phyloP scores from a whole-genome alignment of 495 filamentous ascomycete species.

The Penicillium coffeae region DNA sequence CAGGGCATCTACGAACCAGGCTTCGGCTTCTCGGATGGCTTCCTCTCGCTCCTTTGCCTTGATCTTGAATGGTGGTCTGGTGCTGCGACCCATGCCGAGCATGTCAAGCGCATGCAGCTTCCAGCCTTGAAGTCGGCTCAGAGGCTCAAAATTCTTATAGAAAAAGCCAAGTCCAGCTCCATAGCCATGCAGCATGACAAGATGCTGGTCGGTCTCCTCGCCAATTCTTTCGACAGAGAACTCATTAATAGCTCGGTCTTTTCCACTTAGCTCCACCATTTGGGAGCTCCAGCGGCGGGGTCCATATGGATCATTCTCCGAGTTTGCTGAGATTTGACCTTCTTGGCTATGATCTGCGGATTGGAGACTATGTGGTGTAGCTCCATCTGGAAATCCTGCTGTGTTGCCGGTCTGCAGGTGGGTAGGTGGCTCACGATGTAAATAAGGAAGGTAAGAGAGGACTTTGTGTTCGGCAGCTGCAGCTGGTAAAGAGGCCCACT shows the following conservation, averaged over 20 bases:
- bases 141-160: conserved; percentile 92
- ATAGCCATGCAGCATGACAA: conserved; percentile 98
- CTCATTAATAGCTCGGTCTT: conserved; percentile 85
- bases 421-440: conserved; percentile 68
- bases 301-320: conserved; percentile 74
- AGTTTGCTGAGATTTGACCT: conserved; percentile 38
- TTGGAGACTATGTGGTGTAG: conserved; percentile 37
- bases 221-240: conserved; percentile 82
- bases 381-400: conserved; percentile 33
- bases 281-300: conserved; percentile 81
- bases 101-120: conserved; percentile 88
- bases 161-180: conserved; percentile 95
- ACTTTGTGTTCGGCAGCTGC: conserved; percentile 88
- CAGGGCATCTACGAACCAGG: conserved; percentile 92
- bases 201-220: conserved; percentile 70
- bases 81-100: conserved; percentile 90
- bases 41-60: conserved; percentile 74
- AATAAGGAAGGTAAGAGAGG: conserved; percentile 79
- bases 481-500: conserved; percentile 82
- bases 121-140: conserved; percentile 77
- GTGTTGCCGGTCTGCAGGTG: conserved; percentile 62
- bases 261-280: conserved; percentile 79
- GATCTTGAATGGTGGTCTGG: conserved; percentile 76
- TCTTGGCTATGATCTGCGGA: conserved; percentile 36
- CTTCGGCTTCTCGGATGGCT: conserved; percentile 86